A percentile compares a stretch with the other conserved stretches of the same genome.
Evolutionary conservation across 139 green algal genomes (phyloP).

Genomic region (Chlorokybus atmophyticus): DNA sequence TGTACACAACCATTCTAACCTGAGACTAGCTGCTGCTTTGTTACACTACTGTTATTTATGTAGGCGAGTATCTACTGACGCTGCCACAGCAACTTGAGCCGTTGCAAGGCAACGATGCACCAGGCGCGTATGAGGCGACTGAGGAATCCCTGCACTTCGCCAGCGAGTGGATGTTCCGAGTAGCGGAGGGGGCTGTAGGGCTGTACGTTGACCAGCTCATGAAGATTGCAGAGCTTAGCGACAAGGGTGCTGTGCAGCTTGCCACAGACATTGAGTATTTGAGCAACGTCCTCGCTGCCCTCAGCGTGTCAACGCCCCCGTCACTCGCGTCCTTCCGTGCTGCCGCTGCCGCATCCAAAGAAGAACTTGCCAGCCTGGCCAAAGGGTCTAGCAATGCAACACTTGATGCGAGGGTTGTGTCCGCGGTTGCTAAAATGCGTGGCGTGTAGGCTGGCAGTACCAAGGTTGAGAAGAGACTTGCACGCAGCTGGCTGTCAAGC

Average conservation of each 20-base stretch:
- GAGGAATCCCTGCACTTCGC: conserved; percentile 45
- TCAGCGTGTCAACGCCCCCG: conserved; percentile 52
- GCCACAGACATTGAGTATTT: conserved; percentile 87
- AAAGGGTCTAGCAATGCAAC: no score
- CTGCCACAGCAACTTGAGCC: conserved; percentile 76
- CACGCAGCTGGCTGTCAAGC: no score
- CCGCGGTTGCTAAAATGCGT: no score
- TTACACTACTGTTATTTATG: no score
- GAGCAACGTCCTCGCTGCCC: conserved; percentile 71
- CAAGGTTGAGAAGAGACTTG: no score
- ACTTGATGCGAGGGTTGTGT: no score
- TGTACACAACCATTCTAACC: no score
- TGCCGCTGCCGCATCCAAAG: no score
- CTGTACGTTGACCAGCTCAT: conserved; percentile 38
- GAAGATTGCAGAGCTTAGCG: conserved; percentile 30
- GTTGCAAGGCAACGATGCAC: conserved; percentile 23
- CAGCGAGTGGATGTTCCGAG: conserved; percentile 65
- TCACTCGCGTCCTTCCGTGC: conserved; percentile 45
- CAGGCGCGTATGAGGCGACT: conserved; percentile 6
- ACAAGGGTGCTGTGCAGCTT: conserved; percentile 58
- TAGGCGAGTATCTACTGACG: conserved; percentile 80
- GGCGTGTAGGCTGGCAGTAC: no score
- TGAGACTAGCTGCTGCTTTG: no score
- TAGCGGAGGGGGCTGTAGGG: conserved; percentile 30
- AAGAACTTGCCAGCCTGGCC: no score